A percentile compares a stretch with the other conserved stretches of the same genome.
Evolutionary conservation across 129 eudicot species (phyloP).

Genomic region (Helichrysum umbraculigerum): DNA sequence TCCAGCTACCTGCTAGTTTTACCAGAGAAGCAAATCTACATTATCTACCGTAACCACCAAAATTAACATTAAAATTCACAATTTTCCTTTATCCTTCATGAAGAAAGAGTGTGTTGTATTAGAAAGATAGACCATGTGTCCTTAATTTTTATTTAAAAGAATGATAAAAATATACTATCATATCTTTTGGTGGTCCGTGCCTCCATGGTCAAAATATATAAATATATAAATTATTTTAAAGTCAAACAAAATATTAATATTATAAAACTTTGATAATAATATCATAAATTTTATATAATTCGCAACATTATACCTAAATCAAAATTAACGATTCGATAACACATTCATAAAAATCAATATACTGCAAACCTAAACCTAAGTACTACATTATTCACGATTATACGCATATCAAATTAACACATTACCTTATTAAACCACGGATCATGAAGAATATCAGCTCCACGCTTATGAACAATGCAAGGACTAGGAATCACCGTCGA

Average conservation of each 20-base stretch:
- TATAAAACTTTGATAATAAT: background rate
- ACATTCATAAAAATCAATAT: background rate
- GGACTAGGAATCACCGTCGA: constrained; percentile 70
- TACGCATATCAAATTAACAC: background rate
- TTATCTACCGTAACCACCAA: constrained; percentile 14
- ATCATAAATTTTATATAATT: background rate
- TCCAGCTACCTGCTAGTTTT: no score
- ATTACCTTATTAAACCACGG: constrained; percentile 97
- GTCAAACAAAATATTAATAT: no score
- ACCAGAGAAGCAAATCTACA: background rate
- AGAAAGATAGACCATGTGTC: constrained; percentile 14
- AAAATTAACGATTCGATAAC: constrained; percentile 20
- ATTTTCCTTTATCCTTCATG: background rate
- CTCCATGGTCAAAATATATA: no score
- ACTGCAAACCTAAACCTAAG: constrained; percentile 17
- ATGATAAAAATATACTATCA: no score
- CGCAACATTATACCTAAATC: background rate
- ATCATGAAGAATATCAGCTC: constrained; percentile 97
- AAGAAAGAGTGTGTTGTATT: constrained; percentile 8
- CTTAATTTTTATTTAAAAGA: background rate
- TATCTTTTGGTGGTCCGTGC: constrained; percentile 5
- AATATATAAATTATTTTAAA: no score
- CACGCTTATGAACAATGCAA: constrained; percentile 91
- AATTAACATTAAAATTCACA: constrained; percentile 10
- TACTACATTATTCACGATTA: background rate